Evolutionary conservation across 345 rosid genomes (phyloP).

Genomic region (Psidium guajava): DNA sequence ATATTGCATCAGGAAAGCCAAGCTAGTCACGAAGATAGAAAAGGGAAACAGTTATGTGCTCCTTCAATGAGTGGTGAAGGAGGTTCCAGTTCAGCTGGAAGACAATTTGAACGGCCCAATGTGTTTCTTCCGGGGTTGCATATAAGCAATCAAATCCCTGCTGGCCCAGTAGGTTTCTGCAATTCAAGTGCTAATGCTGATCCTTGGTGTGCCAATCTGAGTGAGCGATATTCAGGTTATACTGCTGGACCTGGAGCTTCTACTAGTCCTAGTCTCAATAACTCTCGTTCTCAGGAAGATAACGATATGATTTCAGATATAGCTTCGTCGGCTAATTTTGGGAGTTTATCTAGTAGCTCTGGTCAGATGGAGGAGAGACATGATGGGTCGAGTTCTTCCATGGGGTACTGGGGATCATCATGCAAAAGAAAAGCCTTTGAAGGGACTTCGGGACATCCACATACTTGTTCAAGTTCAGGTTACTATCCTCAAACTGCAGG

Average conservation of each 20-base stretch:
- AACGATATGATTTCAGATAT: conserved; percentile 11
- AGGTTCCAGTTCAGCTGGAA: conserved; percentile 40
- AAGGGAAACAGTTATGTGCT: conserved; percentile 38
- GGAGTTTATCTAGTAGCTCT: conserved; percentile 51
- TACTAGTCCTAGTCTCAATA: conserved; percentile 8
- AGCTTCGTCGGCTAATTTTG: conserved; percentile 22
- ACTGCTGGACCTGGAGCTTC: conserved; percentile 21
- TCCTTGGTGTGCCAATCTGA: conserved; percentile 22
- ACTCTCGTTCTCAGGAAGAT: conserved; percentile 18
- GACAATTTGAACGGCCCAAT: conserved; percentile 27
- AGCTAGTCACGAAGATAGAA: conserved; percentile 25
- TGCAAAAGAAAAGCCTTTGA: conserved; percentile 91
- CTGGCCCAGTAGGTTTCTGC: conserved; percentile 27
- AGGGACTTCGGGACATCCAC: conserved; percentile 57
- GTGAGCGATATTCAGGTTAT: conserved; percentile 24
- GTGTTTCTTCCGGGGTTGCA: conserved; percentile 19
- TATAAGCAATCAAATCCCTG: conserved; percentile 28
- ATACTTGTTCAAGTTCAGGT: conserved; percentile 42
- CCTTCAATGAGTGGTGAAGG: conserved; percentile 20
- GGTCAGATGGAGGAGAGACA: conserved; percentile 40
- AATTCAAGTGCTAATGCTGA: conserved; percentile 43
- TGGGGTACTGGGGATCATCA: conserved; percentile 64
- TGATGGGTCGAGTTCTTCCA: conserved; percentile 44
- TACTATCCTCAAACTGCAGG: conserved; percentile 35
- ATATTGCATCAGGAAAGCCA: conserved; percentile 28